Base-by-base conservation (phyloP, 73 alveolate genomes). In the Uronychia binucleata region DNA sequence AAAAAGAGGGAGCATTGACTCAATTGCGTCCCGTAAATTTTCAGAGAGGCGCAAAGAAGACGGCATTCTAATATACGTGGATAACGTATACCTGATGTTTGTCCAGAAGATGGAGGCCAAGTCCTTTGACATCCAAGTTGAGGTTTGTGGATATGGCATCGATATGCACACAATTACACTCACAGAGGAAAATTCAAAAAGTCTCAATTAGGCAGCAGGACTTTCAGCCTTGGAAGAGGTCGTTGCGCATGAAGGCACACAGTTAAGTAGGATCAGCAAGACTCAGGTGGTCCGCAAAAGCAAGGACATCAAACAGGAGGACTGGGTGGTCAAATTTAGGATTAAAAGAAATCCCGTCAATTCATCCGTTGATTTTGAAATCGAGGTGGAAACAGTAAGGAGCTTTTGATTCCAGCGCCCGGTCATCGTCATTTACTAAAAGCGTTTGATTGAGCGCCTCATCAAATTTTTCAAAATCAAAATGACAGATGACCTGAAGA, bases 401-500 rank as follows among this genome's bases (percentile, higher is more conserved):
- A 46, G 19, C 5, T 46, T 19, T 11, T 46, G 19, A 46, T 11
- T 46, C 19, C 19, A 46, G 67, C 5, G 19, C 5, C 67, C 67
- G 5, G 67, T 46, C n/a, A 19, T 46, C 19, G 67, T 46, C 67
- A 46, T 46, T 46, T 46, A 46, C 67, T 19, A 46, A 46, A 46
- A 46, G 19, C 67, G 5, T 11, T 11, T 46, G 5, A 19, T 46
- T 46, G 5, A 46, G 19, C 5, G 67, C 5, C 67, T 46, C 19
- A 46, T 46, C 19, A 46, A 19, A 5, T 46, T 46, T 19, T 46
- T 46, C 67, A 46, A 46, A 46, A 46, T 46, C 67, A 46, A 46
- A 46, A 46, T 46, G 67, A 46, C 75, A 8, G 86, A 79, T 8
- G 79, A 79, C 30, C 58, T 79, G 30, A 79, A 79, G 58, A 67